Conservation (phyloP, 2,329 filamentous ascomycete species). For the Xylaria multiplex region DNA sequence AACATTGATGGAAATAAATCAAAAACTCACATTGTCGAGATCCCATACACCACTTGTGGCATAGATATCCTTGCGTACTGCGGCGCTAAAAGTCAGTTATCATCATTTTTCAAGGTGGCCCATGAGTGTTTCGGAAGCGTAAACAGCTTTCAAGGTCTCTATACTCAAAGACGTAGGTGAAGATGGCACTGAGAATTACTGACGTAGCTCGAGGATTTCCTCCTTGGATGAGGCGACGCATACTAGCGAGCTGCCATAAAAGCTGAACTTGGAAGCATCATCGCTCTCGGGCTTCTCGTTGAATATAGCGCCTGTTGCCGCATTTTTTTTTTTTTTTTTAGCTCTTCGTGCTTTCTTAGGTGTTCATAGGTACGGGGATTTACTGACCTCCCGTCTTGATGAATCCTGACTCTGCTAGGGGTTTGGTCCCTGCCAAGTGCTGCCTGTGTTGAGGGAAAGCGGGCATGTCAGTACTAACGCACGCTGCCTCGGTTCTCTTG, state of each 20-base stretch:
- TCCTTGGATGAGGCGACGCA: conserved; percentile 73
- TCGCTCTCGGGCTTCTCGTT: conserved; percentile 72
- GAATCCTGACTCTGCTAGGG: conserved; percentile 63
- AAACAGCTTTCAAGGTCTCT: not conserved
- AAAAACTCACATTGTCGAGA: conserved; percentile 67
- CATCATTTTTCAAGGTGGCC: not conserved
- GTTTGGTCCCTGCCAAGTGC: conserved; percentile 68
- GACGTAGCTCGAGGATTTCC: conserved; percentile 68
- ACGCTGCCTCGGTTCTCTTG: not conserved
- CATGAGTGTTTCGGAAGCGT: not conserved
- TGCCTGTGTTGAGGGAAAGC: conserved; percentile 37
- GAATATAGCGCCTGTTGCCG: conserved; percentile 68
- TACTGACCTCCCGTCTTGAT: conserved; percentile 72
- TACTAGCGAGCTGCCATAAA: conserved; percentile 79
- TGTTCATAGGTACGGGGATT: not conserved
- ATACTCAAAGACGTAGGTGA: too few relatives aligned
- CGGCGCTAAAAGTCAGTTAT: not conserved
- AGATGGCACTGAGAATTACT: not conserved
- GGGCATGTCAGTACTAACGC: conserved; percentile 3
- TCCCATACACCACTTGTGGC: conserved; percentile 81
- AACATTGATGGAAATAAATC: conserved; percentile 12
- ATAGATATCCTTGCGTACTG: conserved; percentile 78
- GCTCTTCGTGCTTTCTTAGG: not conserved
- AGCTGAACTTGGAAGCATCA: conserved; percentile 66
- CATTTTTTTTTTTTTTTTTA: not conserved